These are phyloP conservation scores for Nakataea oryzae DNA, from an alignment of 2,329 filamentous ascomycete genomes.

Conservation along the genomic window DNA sequence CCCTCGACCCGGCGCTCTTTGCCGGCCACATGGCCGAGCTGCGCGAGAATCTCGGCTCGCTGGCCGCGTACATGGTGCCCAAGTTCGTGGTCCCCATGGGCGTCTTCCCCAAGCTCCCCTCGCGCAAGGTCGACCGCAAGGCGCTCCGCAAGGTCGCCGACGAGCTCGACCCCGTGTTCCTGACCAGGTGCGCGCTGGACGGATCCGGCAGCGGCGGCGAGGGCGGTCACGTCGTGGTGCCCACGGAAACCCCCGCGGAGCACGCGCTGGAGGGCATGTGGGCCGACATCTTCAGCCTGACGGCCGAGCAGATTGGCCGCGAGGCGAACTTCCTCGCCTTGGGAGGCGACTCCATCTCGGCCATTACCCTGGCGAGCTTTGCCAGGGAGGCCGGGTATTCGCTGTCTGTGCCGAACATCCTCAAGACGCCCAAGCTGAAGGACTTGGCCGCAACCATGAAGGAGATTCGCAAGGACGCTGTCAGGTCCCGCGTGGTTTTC, in stretches of 20 bases:
- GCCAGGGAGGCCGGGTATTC: constrained; percentile 12
- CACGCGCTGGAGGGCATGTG: constrained; percentile 3
- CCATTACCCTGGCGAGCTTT: constrained; percentile 33
- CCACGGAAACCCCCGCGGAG: constrained; percentile 6
- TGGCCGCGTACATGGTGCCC: constrained; percentile 17
- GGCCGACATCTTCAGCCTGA: constrained; percentile 7
- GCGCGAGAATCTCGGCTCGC: constrained; percentile 5
- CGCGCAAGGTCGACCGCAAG: constrained; percentile 17
- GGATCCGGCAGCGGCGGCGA: background rate
- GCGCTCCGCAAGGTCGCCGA: constrained; percentile 7
- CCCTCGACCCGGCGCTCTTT: background rate
- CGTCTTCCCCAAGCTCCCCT: constrained; percentile 13
- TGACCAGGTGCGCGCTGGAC: constrained; percentile 3
- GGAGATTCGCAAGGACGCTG: background rate
- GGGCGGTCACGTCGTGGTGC: background rate
- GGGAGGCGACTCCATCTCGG: constrained; percentile 25
- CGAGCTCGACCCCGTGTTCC: constrained; percentile 4
- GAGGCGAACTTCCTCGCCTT: constrained; percentile 23
- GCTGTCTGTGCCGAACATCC: constrained; percentile 13
- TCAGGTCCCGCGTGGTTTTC: background rate
- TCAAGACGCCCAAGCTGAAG: constrained; percentile 11
- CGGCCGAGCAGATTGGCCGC: constrained; percentile 7
- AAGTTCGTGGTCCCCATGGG: constrained; percentile 13
- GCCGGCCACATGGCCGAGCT: constrained; percentile 2
- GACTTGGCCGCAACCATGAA: constrained; percentile 9